phyloP scores from a whole-genome alignment of 768 basidiomycete genomes.

The Dioszegia aurantiaca region DNA sequence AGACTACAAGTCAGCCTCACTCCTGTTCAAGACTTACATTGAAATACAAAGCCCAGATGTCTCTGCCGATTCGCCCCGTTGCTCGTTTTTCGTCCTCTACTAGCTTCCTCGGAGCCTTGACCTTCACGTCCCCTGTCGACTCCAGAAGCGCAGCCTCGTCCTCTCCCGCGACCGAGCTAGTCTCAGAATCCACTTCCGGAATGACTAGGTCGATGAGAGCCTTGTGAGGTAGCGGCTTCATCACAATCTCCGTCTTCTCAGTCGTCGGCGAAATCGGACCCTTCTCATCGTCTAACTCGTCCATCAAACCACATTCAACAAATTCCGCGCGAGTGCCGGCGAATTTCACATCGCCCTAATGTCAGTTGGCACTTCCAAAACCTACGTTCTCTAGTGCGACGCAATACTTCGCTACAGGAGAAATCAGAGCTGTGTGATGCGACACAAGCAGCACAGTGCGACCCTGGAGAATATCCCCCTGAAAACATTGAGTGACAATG shows the following conservation, averaged over 20 bases:
- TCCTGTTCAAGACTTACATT: constrained; percentile 49
- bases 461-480: constrained; percentile 71
- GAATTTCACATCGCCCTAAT: constrained; percentile 69
- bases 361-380: constrained; percentile 11
- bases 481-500: constrained; percentile 73
- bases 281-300: constrained; percentile 60
- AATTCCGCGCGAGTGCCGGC: constrained; percentile 67
- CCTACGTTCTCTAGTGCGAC: constrained; percentile 55
- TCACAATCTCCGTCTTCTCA: constrained; percentile 23
- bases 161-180: constrained; percentile 55
- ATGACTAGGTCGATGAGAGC: constrained; percentile 51
- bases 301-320: constrained; percentile 65
- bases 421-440: constrained; percentile 87
- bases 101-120: constrained; percentile 70
- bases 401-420: constrained; percentile 73
- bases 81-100: constrained; percentile 72
- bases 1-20: constrained; percentile 13
- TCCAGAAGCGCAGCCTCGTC: constrained; percentile 37
- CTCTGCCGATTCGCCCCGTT: constrained; percentile 65
- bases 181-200: constrained; percentile 52
- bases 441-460: constrained; percentile 87
- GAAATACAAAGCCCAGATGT: constrained; percentile 66
- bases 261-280: constrained; percentile 17
- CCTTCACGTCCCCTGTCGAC: constrained; percentile 40
- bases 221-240: constrained; percentile 28